Evolutionary conservation across 352 stramenopile genomes (phyloP), one percentile per base, ranked within the genome.

Genomic region (Pythium sp.): DNA sequence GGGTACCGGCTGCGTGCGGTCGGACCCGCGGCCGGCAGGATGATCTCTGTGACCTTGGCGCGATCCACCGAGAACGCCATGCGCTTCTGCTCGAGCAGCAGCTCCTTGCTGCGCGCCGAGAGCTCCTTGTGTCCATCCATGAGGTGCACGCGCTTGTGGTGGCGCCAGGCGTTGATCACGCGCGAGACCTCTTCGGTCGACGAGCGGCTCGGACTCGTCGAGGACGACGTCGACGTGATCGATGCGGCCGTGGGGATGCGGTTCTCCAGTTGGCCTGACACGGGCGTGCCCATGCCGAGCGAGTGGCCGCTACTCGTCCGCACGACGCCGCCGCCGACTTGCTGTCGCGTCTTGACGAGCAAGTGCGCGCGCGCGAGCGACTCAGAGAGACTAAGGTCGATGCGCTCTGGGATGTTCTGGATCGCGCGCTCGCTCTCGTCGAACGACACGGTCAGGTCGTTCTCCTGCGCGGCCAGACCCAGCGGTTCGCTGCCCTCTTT

Each of bases 401-500:
- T 96, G 5, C 77, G 85, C 64, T 96, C 88, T 0, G 88, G 88
- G 41, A 96, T 96, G 63, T 94, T 94, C 61, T 93, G 78, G 68
- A 96, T 96, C 34, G 88, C 88, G 34, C 82, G 75, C 68, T 96
- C 87, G 59, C 82, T 94, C 66, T 96, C 89, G 68, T 94, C 88
- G 55, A 91, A 71, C 12, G 86, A 93, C 11, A 96, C 86, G 3
- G 86, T 94, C 34, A 94, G 66, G 53, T 88, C 75, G 54, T 91
- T 83, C 53, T 88, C 77, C 34, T 81, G 66, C 6, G 60, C 77
- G 12, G 74, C 77, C 15, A 85, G 43, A 24, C 77, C 71, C 36
- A 95, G 79, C 14, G 89, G 87, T n/a, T 97, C 89, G 24, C 87
- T 95, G 18, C 92, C 92, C 75, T 98, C 92, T n/a, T 96, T 93